Evolutionary conservation across 257 asterid genomes (phyloP).

Genomic region (Thymus mandschuricus): DNA sequence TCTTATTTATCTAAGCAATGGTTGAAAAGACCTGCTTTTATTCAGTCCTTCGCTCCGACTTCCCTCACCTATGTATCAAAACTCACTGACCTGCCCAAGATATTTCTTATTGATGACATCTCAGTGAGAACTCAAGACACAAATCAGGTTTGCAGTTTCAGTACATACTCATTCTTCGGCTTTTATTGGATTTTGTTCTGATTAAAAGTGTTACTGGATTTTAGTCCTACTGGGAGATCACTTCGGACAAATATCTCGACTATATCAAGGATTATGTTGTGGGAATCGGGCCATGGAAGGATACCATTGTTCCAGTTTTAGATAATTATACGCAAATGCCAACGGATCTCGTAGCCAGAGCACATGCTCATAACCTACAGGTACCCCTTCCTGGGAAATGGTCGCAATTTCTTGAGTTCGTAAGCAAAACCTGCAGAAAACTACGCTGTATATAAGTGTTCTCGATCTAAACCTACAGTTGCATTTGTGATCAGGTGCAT

Average conservation of each 20-base stretch:
- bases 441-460: background rate
- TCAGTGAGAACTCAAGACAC: conserved; percentile 78
- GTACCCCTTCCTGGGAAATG: conserved; percentile 36
- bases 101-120: conserved; percentile 68
- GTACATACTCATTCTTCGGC: background rate
- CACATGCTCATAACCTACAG: conserved; percentile 92
- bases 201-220: conserved; percentile 14
- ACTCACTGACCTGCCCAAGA: conserved; percentile 79
- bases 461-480: background rate
- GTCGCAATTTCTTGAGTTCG: background rate
- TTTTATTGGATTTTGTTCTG: too few species aligned
- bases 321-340: conserved; percentile 62
- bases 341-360: conserved; percentile 85
- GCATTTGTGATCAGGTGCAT: conserved; percentile 66
- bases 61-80: conserved; percentile 77
- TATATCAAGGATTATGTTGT: conserved; percentile 83
- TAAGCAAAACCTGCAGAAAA: too few species aligned
- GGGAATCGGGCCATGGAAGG: conserved; percentile 98
- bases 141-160: conserved; percentile 65
- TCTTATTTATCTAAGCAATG: conserved; percentile 85
- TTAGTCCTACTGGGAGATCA: conserved; percentile 89
- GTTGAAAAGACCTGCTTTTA: conserved; percentile 80
- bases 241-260: conserved; percentile 82
- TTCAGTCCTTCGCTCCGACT: conserved; percentile 96
- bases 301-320: conserved; percentile 54